phyloP scores from a whole-genome alignment of 495 filamentous ascomycete genomes.

The Evernia prunastri region DNA sequence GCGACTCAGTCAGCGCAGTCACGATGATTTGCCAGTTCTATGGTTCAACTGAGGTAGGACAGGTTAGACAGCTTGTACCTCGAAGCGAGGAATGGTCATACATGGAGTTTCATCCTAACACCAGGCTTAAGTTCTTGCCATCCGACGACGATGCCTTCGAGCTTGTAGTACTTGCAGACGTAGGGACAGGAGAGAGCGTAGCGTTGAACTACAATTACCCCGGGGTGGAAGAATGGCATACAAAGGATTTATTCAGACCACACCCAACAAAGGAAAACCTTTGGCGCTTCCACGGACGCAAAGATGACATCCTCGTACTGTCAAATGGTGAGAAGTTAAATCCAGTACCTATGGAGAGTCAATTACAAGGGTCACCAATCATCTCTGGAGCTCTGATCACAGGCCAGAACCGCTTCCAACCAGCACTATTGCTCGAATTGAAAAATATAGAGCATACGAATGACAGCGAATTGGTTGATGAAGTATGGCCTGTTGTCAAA shows the following conservation, averaged over 20 bases:
- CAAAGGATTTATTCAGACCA: constrained; percentile 49
- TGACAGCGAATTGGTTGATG: too few species aligned
- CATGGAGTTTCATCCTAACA: constrained; percentile 42
- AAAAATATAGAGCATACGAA: constrained; percentile 21
- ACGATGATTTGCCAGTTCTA: constrained; percentile 30
- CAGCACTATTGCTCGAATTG: constrained; percentile 29
- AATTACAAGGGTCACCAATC: constrained; percentile 2
- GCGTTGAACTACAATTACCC: constrained; percentile 25
- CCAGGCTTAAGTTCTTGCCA: constrained; percentile 38
- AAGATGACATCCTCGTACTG: constrained; percentile 58
- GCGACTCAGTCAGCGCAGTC: constrained; percentile 25
- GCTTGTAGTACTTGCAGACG: constrained; percentile 41
- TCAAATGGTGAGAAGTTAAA: constrained; percentile 60
- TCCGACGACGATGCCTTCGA: constrained; percentile 43
- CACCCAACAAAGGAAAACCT: constrained; percentile 42
- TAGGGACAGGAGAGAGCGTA: background rate
- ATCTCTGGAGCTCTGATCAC: constrained; percentile 19
- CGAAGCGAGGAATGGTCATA: constrained; percentile 43
- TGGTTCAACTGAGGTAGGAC: constrained; percentile 29
- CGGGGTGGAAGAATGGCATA: constrained; percentile 42
- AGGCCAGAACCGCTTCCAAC: constrained; percentile 21
- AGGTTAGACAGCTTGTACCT: constrained; percentile 24
- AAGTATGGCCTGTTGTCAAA: constrained; percentile 27
- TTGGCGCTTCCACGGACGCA: constrained; percentile 48
- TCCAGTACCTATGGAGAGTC: constrained; percentile 46